Conservation (phyloP, 1,284 basidiomycete species). For the Ceratobasidium sp. region DNA sequence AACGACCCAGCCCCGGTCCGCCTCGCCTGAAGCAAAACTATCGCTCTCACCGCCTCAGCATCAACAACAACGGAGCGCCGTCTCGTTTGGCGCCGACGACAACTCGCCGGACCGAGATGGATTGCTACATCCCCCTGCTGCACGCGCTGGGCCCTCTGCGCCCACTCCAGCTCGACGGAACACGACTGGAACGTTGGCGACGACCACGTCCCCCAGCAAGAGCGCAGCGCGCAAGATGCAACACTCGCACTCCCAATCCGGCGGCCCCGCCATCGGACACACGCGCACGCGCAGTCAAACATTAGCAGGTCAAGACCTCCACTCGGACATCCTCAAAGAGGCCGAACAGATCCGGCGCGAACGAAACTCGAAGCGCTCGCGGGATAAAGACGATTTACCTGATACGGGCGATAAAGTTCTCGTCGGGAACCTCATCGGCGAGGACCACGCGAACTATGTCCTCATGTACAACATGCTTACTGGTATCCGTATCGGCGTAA, state of each 20-base stretch:
- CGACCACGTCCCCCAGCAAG: not conserved
- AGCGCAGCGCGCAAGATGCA: slow-evolving; percentile 32
- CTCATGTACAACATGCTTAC: slow-evolving; percentile 99
- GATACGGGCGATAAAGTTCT: slow-evolving; percentile 70
- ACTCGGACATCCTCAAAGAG: slow-evolving; percentile 82
- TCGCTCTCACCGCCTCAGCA: not conserved
- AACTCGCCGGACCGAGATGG: not conserved
- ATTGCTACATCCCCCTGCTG: slow-evolving; percentile 17
- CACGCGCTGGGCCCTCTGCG: slow-evolving; percentile 7
- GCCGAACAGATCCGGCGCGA: slow-evolving; percentile 87
- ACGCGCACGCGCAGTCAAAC: slow-evolving; percentile 40
- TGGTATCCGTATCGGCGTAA: slow-evolving; percentile 93
- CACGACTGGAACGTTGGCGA: slow-evolving; percentile 23
- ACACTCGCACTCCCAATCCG: slow-evolving; percentile 43
- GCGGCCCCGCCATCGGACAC: slow-evolving; percentile 30
- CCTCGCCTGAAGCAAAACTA: slow-evolving; percentile 13
- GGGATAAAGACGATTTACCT: slow-evolving; percentile 56
- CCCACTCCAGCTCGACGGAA: slow-evolving; percentile 32
- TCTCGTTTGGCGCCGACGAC: slow-evolving; percentile 33
- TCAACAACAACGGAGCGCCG: slow-evolving; percentile 5
- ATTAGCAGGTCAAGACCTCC: slow-evolving; percentile 52
- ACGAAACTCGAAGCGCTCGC: slow-evolving; percentile 75
- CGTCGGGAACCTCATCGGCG: slow-evolving; percentile 95
- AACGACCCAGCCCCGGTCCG: slow-evolving; percentile 14
- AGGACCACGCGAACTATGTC: slow-evolving; percentile 98